Base-by-base conservation (phyloP, 441 rosid species). In the Adansonia rubrostipa region DNA sequence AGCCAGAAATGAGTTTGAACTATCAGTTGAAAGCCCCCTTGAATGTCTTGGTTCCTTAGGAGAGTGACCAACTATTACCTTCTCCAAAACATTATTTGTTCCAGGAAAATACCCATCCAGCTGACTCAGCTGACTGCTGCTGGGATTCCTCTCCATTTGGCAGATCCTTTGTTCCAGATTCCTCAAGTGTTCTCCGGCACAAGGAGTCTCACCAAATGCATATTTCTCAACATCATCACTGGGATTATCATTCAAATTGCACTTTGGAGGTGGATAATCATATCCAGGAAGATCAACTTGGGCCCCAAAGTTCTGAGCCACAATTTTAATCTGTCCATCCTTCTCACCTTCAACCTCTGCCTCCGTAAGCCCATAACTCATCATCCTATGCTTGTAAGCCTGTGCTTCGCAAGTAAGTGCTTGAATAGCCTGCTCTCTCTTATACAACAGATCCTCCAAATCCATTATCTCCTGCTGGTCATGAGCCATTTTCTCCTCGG, bases 401-500 rank as follows among this genome's bases (percentile, higher is more conserved):
- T 13, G 68, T 10, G 44, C 45, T 63, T 63, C 68, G 6, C 44
- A 63, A 11, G 68, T 63, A 63, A 63, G 68, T 6, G 68, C 68
- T 63, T 63, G 45, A 63, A 63, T 33, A 33, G 68, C 13, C 47
- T 63, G 68, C 45, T 97, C 98, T 84, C 94, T 89, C 91, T 92
- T 92, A 79, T 89, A 97, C 76, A 97, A 69, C 84, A 92, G 50
- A 81, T 97, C 99, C 80, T 94, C 99, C 77, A 97, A 77, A 33
- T 77, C 91, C 57, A 82, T 75, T 69, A 90, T 69, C 85, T 93
- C 98, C 81, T 92, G 89, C 80, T 91, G 98, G 71, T 97, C 98
- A 86, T 96, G 99, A 5, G 87, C 92, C 90, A 88, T 92, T 84
- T 89, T 96, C 91, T 94, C 99, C 89, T 96, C 98, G 0, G 90